Base-by-base conservation (phyloP, 139 green algal species). In the Chlorella sp. region DNA sequence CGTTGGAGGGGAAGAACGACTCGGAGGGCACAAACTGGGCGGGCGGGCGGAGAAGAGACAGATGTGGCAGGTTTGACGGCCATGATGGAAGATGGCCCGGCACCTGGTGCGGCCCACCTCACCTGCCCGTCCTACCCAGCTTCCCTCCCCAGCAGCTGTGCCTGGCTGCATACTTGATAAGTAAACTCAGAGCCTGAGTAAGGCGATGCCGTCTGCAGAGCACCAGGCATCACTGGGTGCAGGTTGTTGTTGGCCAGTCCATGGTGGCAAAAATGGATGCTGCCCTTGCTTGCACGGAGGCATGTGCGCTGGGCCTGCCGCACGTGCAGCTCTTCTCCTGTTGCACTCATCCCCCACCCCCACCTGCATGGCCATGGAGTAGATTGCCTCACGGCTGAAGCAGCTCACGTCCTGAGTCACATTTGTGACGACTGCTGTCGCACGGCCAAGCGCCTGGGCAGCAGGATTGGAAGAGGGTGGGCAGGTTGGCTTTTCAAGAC, bases 141-240 rank as follows among this genome's bases (percentile, higher is more conserved):
- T 51, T 51, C 7, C 7, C 44, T 16, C 7, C 44, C 44, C 44
- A n/a, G 17, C 26, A 67, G 60, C 25, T n/a, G 38, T 36, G 69
- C 94, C 87, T 96, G 88, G 1, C 90, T 95, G 86, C 94, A 96
- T 41, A 90, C 92, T 78, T 96, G 94, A 63, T 92, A 96, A 32
- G 47, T 36, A 23, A 21, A 78, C 5, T 47, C 41, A 7, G 28
- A 32, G 65, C 70, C 70, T 28, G 70, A 78, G 39, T 60, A 78
- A 16, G 70, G 70, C 1, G 70, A 78, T 13, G 70, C 28, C 2
- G 70, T 78, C 39, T 78, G 70, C 69, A 36, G 23, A 0, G 51
- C 13, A 15, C 51, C 2, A 15, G 3, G 51, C 51, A 60, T 4
- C 51, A 23, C 15, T 23, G 51, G 51, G 11, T n/a, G n/a, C n/a